Evolutionary conservation across 2,329 filamentous ascomycete genomes (phyloP).

Genomic region (Rutstroemia sp.): DNA sequence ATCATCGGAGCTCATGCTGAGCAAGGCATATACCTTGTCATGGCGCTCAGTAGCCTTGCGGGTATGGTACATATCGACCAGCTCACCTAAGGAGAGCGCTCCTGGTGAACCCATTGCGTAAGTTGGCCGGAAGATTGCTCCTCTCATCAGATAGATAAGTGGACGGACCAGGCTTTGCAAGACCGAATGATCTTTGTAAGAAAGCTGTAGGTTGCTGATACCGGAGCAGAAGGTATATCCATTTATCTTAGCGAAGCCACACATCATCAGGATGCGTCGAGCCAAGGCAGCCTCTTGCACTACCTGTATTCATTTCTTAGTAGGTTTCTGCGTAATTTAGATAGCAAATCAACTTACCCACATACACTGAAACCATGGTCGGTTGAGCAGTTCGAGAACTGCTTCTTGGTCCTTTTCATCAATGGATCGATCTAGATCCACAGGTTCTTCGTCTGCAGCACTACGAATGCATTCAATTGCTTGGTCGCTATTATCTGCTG

Average conservation of each 20-base stretch:
- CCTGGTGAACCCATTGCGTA: too few species aligned
- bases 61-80: neutral
- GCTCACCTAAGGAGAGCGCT: neutral
- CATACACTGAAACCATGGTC: neutral
- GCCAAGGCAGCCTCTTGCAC: neutral
- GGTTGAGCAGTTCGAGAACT: neutral
- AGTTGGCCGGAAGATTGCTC: too few species aligned
- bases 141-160: too few species aligned
- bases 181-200: too few species aligned
- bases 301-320: neutral
- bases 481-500: neutral
- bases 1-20: neutral
- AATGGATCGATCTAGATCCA: too few species aligned
- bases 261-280: neutral
- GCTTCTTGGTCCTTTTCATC: fast-evolving
- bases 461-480: neutral
- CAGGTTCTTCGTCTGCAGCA: too few species aligned
- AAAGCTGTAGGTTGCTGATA: neutral
- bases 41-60: neutral
- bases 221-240: neutral
- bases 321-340: too few species aligned
- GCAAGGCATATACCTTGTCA: neutral
- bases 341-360: neutral
- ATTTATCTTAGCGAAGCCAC: neutral
- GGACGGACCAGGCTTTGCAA: too few species aligned